Conservation (phyloP, 2,329 filamentous ascomycete genomes). For the Penicillium sp. region DNA sequence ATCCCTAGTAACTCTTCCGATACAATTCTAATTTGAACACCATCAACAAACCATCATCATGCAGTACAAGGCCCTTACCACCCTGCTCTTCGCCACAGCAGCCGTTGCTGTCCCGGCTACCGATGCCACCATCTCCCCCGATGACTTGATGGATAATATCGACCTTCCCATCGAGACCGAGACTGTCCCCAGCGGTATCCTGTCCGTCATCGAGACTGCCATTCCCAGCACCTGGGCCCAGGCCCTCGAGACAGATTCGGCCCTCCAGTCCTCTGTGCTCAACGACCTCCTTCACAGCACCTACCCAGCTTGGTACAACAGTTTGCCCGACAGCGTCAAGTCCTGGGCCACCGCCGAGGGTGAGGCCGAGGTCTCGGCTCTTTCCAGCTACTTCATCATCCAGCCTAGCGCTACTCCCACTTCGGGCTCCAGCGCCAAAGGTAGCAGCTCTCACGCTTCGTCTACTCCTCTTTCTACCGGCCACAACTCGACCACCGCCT, state of each 20-base stretch:
- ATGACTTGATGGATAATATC: background rate
- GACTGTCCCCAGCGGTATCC: slow-evolving; percentile 15
- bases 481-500: background rate
- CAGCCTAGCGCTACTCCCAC: slow-evolving; percentile 5
- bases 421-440: background rate
- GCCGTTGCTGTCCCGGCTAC: slow-evolving; percentile 16
- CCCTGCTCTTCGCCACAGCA: slow-evolving; percentile 20
- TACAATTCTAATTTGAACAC: no score
- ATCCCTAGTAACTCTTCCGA: background rate
- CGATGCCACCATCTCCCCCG: background rate
- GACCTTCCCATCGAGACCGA: background rate
- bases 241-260: slow-evolving; percentile 17
- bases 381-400: slow-evolving; percentile 12
- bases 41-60: slow-evolving; percentile 10
- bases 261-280: slow-evolving; percentile 17
- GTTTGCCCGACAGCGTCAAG: slow-evolving; percentile 24
- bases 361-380: slow-evolving; percentile 8
- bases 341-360: slow-evolving; percentile 23
- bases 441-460: slow-evolving; percentile 7
- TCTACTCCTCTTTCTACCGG: slow-evolving; percentile 2
- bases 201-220: slow-evolving; percentile 18
- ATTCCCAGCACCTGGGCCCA: slow-evolving; percentile 21
- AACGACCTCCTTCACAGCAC: slow-evolving; percentile 18
- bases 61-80: slow-evolving; percentile 23
- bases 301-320: slow-evolving; percentile 29